Evolutionary conservation across 2,329 filamentous ascomycete species (phyloP).

Genomic region (Hymenoscyphus fraxineus): DNA sequence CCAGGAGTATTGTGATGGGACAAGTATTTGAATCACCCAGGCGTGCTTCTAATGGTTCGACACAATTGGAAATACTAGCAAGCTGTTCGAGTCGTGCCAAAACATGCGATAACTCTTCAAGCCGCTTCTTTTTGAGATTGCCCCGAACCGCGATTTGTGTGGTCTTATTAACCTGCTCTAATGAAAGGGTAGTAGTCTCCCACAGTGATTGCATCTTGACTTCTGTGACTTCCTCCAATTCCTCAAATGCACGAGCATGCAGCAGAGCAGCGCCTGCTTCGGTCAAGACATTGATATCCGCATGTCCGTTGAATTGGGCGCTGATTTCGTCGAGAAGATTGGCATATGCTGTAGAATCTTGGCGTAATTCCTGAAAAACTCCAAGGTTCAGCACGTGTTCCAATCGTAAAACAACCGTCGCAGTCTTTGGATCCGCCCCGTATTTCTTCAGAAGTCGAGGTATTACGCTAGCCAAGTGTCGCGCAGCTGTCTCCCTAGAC

Average conservation of each 20-base stretch:
- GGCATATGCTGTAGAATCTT: conserved; percentile 77
- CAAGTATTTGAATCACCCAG: conserved; percentile 43
- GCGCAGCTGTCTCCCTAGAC: conserved; percentile 72
- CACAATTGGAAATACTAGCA: conserved; percentile 73
- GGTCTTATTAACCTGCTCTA: conserved; percentile 61
- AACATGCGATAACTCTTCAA: conserved; percentile 69
- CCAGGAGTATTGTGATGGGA: conserved; percentile 66
- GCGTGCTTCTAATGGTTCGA: conserved; percentile 66
- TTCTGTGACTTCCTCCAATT: conserved; percentile 81
- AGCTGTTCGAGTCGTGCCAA: conserved; percentile 78
- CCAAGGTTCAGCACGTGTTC: conserved; percentile 84
- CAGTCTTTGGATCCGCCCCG: conserved; percentile 81
- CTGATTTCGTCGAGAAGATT: conserved; percentile 85
- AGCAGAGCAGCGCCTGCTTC: conserved; percentile 81
- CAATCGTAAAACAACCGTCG: conserved; percentile 78
- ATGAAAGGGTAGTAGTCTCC: conserved; percentile 74
- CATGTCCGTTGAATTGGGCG: conserved; percentile 90
- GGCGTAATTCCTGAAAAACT: conserved; percentile 81
- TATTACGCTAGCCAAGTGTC: conserved; percentile 73
- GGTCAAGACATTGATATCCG: conserved; percentile 76
- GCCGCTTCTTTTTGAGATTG: conserved; percentile 59
- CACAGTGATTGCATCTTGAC: conserved; percentile 77
- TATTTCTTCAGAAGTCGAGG: conserved; percentile 89
- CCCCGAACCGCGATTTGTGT: conserved; percentile 69
- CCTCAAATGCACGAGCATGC: conserved; percentile 81